Conservation (phyloP, 2,329 filamentous ascomycete species). For the Lasiodiplodia sp. region DNA sequence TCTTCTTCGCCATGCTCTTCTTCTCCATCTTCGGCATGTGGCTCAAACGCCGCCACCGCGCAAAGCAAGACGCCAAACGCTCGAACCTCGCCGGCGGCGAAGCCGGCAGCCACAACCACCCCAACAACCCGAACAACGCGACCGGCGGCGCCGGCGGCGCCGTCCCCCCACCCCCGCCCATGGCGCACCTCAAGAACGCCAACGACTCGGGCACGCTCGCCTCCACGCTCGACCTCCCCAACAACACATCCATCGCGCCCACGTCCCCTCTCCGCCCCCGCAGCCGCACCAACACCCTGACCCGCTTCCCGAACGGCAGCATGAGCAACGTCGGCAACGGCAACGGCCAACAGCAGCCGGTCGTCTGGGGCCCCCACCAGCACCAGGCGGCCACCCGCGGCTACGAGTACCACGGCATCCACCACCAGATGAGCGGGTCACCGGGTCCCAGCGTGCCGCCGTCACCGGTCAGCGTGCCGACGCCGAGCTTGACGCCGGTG, state of each 20-base stretch:
- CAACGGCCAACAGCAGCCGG: conserved; percentile 9
- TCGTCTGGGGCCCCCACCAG: conserved; percentile 36
- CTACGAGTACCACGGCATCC: conserved; percentile 23
- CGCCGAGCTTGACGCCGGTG: conserved; percentile 17
- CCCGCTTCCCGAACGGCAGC: conserved; percentile 28
- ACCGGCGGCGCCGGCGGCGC: not conserved
- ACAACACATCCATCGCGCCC: not conserved
- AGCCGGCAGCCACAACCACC: not conserved
- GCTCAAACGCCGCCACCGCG: conserved; percentile 76
- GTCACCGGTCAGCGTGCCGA: conserved; percentile 10
- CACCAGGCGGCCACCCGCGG: conserved; percentile 31
- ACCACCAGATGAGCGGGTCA: not conserved
- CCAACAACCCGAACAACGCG: not conserved
- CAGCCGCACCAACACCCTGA: conserved; percentile 31
- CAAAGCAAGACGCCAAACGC: conserved; percentile 65
- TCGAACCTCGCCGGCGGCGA: conserved; percentile 22
- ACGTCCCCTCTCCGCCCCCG: conserved; percentile 7
- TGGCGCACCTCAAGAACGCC: conserved; percentile 1
- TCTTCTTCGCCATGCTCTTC: conserved; percentile 71
- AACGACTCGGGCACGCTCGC: conserved; percentile 18
- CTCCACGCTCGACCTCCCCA: conserved; percentile 17
- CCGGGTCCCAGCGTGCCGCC: conserved; percentile 7
- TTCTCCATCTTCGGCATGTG: conserved; percentile 67
- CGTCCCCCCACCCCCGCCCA: conserved; percentile 25
- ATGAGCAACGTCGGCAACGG: conserved; percentile 25